These are phyloP conservation scores for Ophiosphaerella korrae DNA, from an alignment of 2,329 filamentous ascomycete genomes.

Conservation along the genomic window DNA sequence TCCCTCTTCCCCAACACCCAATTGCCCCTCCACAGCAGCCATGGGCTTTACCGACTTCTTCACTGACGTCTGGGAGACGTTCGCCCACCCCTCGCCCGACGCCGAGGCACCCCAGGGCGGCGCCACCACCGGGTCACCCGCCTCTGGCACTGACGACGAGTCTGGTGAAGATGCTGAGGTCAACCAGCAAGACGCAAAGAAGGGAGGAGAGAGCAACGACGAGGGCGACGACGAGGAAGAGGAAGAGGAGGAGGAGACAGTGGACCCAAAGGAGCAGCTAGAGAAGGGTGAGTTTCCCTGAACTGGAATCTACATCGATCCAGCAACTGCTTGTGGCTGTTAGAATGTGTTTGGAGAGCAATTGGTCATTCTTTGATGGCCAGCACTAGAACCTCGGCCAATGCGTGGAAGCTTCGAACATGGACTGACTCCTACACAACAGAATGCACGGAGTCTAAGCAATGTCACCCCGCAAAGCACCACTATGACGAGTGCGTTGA, in stretches of 20 bases:
- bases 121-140: conserved; percentile 44
- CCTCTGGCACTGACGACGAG: conserved; percentile 52
- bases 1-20: conserved; percentile 28
- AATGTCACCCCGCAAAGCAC: conserved; percentile 90
- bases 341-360: conserved; percentile 6
- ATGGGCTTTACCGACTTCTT: conserved; percentile 71
- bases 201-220: conserved; percentile 45
- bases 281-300: conserved; percentile 79
- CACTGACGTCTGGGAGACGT: conserved; percentile 68
- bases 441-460: conserved; percentile 89
- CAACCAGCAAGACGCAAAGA: conserved; percentile 50
- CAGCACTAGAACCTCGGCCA: neutral
- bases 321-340: neutral
- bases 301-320: neutral
- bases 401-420: conserved; percentile 3
- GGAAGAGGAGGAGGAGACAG: conserved; percentile 79
- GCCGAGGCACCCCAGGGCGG: conserved; percentile 51
- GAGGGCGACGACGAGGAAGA: conserved; percentile 68
- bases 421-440: conserved; percentile 32
- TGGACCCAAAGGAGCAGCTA: conserved; percentile 84
- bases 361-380: conserved; percentile 7
- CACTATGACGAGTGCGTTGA: conserved; percentile 98
- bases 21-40: conserved; percentile 36
- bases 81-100: conserved; percentile 55
- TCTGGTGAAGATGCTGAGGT: conserved; percentile 48